A percentile compares a stretch with the other conserved stretches of the same genome.
phyloP scores from a whole-genome alignment of 2,329 filamentous ascomycete species.

The Venturia effusa region DNA sequence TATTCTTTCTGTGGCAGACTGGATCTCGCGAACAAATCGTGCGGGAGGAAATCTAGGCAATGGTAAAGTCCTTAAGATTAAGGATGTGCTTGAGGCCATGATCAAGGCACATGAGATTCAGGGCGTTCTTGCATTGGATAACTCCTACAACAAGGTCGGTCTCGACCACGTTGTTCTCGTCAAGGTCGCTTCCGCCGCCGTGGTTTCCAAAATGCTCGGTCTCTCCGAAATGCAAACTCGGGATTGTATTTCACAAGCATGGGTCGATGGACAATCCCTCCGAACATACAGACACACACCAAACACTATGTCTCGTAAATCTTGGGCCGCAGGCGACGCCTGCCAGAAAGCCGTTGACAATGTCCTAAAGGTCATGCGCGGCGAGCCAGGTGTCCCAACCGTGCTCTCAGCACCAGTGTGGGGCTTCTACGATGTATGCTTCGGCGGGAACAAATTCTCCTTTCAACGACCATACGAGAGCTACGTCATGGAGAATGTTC shows the following conservation, averaged over 20 bases:
- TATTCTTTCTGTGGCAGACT: constrained; percentile 93
- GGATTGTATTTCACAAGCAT: constrained; percentile 92
- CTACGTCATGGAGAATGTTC: constrained; percentile 99
- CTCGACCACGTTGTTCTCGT: constrained; percentile 96
- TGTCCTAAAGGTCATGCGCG: constrained; percentile 80
- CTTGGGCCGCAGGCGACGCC: constrained; percentile 95
- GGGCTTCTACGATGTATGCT: constrained; percentile 98
- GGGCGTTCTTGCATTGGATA: constrained; percentile 90
- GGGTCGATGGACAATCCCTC: constrained; percentile 91
- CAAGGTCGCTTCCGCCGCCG: constrained; percentile 91
- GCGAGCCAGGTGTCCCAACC: constrained; percentile 82
- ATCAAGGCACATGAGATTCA: constrained; percentile 99
- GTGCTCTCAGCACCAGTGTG: constrained; percentile 86
- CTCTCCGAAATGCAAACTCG: constrained; percentile 83
- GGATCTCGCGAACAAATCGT: constrained; percentile 89
- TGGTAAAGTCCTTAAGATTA: constrained; percentile 74
- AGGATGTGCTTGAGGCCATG: constrained; percentile 91
- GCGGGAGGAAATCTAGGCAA: constrained; percentile 63
- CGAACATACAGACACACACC: constrained; percentile 95
- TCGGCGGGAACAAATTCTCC: constrained; percentile 81
- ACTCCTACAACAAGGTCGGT: constrained; percentile 98
- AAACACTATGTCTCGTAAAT: constrained; percentile 99
- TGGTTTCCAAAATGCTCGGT: constrained; percentile 91
- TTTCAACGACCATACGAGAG: constrained; percentile 95
- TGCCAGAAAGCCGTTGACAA: constrained; percentile 93